Evolutionary conservation across 352 stramenopile genomes (phyloP), one percentile per base, ranked within the genome.

Genomic region (Globisporangium emineosum): DNA sequence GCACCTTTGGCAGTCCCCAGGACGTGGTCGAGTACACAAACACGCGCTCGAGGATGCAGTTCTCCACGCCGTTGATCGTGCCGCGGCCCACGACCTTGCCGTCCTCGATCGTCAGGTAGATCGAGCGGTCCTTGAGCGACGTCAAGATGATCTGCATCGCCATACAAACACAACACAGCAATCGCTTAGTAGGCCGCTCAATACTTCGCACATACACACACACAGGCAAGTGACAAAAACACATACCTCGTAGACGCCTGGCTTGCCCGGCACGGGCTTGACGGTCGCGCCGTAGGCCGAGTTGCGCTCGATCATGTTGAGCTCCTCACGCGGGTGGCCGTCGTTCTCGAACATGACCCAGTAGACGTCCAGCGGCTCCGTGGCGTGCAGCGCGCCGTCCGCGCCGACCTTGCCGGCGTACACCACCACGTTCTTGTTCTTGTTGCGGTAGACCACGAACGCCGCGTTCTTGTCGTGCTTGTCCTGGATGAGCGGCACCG

Each of bases 301-400:
- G 73, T 90, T 93, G 71, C 83, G 81, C 70, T 95, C 86, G 50
- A 95, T 92, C 73, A 93, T 68, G 72, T 95, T 95, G 68, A 95
- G 80, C 61, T 91, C 85, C 60, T 95, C 86, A 57, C 85, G 84
- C 42, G 83, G 81, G 65, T 83, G 59, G 67, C 85, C 85, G 57
- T 91, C 80, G 57, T 94, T 86, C 72, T 95, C 87, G 71, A 93
- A 95, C 87, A 95, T 95, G 79, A 95, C 83, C 87, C 87, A 95
- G 74, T 92, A 91, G 30, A 95, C 85, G 57, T 91, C 82, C 59
- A 96, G 72, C 64, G 87, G 85, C 66, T 96, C 83, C 40, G 65
- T 66, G 10, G 79, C 66, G 66, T 89, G 65, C 55, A 96, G 68
- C 56, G 76, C 71, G 47, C 87, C 87, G 54, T 94, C 84, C 45